A percentile compares a stretch with the other conserved stretches of the same genome.
Evolutionary conservation across 768 basidiomycete genomes (phyloP).

Genomic region (Lactarius pseudohatsudake): DNA sequence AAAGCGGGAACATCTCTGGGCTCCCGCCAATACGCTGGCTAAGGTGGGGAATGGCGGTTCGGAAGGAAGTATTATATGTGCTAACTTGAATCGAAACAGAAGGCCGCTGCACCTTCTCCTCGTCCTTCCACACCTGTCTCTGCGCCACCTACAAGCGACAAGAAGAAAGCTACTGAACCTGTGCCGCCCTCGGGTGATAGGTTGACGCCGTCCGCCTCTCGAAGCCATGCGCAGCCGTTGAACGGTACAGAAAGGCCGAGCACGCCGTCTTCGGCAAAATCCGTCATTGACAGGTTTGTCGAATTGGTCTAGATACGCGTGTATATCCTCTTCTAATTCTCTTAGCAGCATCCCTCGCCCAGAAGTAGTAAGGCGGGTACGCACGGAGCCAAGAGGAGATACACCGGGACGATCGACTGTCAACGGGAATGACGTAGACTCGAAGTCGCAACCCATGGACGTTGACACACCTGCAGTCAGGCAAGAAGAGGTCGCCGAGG

Average conservation of each 20-base stretch:
- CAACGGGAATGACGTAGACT: slow-evolving; percentile 30
- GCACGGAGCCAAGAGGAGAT: slow-evolving; percentile 40
- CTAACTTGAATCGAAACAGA: slow-evolving; percentile 14
- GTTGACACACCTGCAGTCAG: slow-evolving; percentile 17
- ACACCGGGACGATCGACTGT: slow-evolving; percentile 37
- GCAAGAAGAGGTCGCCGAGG: slow-evolving; percentile 13
- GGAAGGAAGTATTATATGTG: background rate
- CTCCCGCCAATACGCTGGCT: slow-evolving; percentile 34
- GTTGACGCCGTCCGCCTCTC: slow-evolving; percentile 54
- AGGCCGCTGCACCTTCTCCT: slow-evolving; percentile 23
- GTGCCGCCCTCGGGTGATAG: slow-evolving; percentile 8
- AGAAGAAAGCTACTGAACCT: slow-evolving; percentile 36
- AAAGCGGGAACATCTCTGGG: slow-evolving; percentile 65
- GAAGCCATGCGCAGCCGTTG: slow-evolving; percentile 45
- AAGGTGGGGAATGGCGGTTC: slow-evolving; percentile 36
- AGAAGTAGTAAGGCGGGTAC: slow-evolving; percentile 70
- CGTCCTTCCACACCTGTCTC: slow-evolving; percentile 19
- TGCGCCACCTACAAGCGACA: slow-evolving; percentile 22
- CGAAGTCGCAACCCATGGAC: slow-evolving; percentile 25
- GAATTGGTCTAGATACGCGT: background rate
- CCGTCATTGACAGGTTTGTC: slow-evolving; percentile 65
- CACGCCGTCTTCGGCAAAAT: slow-evolving; percentile 45
- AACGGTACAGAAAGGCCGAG: slow-evolving; percentile 37
- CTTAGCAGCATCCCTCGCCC: slow-evolving; percentile 64
- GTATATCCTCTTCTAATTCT: slow-evolving; percentile 21